Evolutionary conservation across 2,329 filamentous ascomycete species (phyloP), one percentile per base, ranked within the genome.

Genomic region (Beauveria australis): DNA sequence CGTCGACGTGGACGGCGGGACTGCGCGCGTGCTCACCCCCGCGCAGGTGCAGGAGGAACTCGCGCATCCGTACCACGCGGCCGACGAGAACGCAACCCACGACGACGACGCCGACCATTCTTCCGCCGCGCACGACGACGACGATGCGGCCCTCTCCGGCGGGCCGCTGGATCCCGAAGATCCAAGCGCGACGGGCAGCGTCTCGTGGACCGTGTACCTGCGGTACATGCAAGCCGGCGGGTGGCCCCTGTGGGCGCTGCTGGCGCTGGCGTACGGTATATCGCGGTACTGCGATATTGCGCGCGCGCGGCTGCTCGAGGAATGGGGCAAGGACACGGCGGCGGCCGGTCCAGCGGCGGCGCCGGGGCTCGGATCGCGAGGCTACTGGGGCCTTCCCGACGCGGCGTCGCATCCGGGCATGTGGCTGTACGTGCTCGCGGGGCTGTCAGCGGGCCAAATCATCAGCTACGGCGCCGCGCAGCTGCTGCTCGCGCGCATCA

Each of bases 161-260:
- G 30, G 66, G 14, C 69, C 67, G 3, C 68, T 72, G 0, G 66
- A 67, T 0, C 73, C 73, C 0, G 74, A 75, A 44, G 72, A 74
- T 26, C 65, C 70, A 0, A 64, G 68, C 0, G 71, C 73, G 40
- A 72, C 89, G 62, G 91, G 92, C 19, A 86, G 89, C 1, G 89
- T 96, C 1, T 84, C 92, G 66, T 75, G 84, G 12, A 80, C 80
- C 7, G 87, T 96, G 0, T 96, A 96, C 69, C 91, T 89, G 85
- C 85, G 86, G 64, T 96, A 96, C 66, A 86, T 96, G 74, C 89
- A 86, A 71, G 90, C 91, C 5, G 92, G 92, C 2, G 88, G 85
- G 14, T 77, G 92, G 49, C 78, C 78, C 60, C 91, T 87, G 78
- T 96, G 92, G 92, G 71, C 75, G 3, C 67, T 84, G 1, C 78